Percentiles rank a stretch among this genome's conserved stretches.
Conservation (phyloP, 2,329 filamentous ascomycete genomes). For the Epichloe coenophiala region DNA sequence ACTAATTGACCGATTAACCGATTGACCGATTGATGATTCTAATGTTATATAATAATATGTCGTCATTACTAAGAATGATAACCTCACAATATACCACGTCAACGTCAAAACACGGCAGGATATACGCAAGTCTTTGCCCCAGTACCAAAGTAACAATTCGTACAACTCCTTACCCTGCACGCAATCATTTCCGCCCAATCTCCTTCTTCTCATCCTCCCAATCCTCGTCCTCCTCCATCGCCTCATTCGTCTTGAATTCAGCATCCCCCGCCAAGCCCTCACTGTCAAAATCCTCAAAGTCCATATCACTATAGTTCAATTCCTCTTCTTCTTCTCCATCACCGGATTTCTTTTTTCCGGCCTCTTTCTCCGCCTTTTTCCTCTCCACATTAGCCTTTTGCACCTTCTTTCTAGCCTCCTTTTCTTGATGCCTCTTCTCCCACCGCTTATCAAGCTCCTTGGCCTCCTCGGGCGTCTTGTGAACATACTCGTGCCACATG, state of each 20-base stretch:
- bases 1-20: no score
- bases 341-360: conserved; percentile 24
- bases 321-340: conserved; percentile 22
- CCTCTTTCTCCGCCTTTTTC: conserved; percentile 47
- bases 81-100: no score
- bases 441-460: conserved; percentile 70
- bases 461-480: conserved; percentile 68
- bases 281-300: conserved; percentile 36
- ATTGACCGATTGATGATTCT: no score
- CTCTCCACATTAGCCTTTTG: conserved; percentile 85
- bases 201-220: conserved; percentile 37
- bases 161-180: not conserved
- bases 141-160: no score
- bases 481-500: conserved; percentile 95
- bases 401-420: conserved; percentile 65
- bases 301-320: conserved; percentile 30
- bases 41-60: no score
- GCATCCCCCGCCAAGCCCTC: conserved; percentile 34
- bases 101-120: no score
- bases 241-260: conserved; percentile 34
- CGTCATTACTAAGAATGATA: no score
- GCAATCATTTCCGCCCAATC: not conserved
- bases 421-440: conserved; percentile 65
- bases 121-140: no score
- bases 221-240: conserved; percentile 35